Conservation (phyloP, 768 basidiomycete species). For the Cystobasidium ongulense region DNA sequence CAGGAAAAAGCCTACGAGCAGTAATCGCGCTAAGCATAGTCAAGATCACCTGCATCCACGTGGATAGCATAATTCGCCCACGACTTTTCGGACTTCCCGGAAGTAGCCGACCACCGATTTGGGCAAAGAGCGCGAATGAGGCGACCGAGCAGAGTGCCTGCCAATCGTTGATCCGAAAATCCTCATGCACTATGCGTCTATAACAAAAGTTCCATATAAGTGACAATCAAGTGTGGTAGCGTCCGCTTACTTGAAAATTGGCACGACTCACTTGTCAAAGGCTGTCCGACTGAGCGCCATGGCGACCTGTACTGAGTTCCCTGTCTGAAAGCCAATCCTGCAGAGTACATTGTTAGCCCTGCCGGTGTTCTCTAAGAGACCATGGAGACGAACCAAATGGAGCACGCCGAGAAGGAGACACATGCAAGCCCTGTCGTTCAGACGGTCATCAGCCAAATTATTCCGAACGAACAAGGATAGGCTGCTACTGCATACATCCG, state of each 20-base stretch:
- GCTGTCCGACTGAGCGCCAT: not conserved
- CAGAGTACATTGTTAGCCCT: not conserved
- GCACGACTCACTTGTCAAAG: not conserved
- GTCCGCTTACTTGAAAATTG: too few relatives aligned
- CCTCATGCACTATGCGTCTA: too few relatives aligned
- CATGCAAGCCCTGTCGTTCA: not conserved
- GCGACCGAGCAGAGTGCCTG: not conserved
- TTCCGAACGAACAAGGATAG: not conserved
- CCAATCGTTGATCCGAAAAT: not conserved
- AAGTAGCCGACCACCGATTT: not conserved
- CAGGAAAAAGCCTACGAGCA: not conserved
- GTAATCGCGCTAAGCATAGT: not conserved
- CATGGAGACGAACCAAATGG: not conserved
- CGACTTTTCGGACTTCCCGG: not conserved
- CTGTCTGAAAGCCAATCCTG: constrained; percentile 14
- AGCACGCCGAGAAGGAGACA: constrained; percentile 8
- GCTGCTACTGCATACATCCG: not conserved
- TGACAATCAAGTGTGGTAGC: not conserved
- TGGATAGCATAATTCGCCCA: not conserved
- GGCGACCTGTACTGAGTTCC: not conserved
- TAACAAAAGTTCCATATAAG: too few relatives aligned
- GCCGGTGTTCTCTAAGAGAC: not conserved
- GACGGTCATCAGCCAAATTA: not conserved
- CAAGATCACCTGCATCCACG: not conserved
- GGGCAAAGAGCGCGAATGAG: not conserved